Conservation (phyloP, 2,329 filamentous ascomycete species). For the Sclerotinia sclerotiorum region DNA sequence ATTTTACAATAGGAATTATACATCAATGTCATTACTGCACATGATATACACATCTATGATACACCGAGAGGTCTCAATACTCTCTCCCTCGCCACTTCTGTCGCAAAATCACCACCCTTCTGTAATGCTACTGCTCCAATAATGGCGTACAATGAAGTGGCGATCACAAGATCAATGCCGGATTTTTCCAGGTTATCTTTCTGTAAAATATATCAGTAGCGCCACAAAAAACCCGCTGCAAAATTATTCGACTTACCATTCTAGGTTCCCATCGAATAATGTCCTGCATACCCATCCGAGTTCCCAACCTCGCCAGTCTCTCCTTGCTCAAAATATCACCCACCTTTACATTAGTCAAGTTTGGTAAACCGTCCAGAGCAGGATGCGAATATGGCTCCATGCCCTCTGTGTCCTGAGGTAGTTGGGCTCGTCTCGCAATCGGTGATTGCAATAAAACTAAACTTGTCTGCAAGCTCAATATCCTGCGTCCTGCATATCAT, state of each 20-base stretch:
- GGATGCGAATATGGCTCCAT: slow-evolving; percentile 67
- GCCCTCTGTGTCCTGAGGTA: slow-evolving; percentile 49
- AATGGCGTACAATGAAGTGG: slow-evolving; percentile 78
- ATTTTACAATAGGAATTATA: slow-evolving; percentile 25
- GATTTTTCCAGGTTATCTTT: slow-evolving; percentile 68
- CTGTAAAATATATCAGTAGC: slow-evolving; percentile 42
- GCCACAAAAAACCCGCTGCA: slow-evolving; percentile 24
- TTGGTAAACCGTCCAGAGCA: slow-evolving; percentile 70
- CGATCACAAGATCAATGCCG: slow-evolving; percentile 72
- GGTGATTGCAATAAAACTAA: slow-evolving; percentile 56
- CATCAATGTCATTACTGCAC: slow-evolving; percentile 20
- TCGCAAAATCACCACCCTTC: slow-evolving; percentile 76
- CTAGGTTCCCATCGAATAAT: slow-evolving; percentile 88
- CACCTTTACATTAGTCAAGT: slow-evolving; percentile 63
- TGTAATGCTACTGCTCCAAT: slow-evolving; percentile 88
- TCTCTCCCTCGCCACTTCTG: slow-evolving; percentile 70
- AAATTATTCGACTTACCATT: slow-evolving; percentile 54
- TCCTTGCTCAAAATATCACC: slow-evolving; percentile 61
- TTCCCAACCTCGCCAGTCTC: slow-evolving; percentile 66
- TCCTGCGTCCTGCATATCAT: slow-evolving; percentile 53
- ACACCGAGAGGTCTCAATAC: slow-evolving; percentile 40
- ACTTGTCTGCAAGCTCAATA: slow-evolving; percentile 61
- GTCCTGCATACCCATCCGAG: slow-evolving; percentile 66
- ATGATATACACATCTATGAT: slow-evolving; percentile 36
- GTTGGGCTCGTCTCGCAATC: slow-evolving; percentile 36